phyloP scores from a whole-genome alignment of 257 asterid species.

The Scutellaria barbata region DNA sequence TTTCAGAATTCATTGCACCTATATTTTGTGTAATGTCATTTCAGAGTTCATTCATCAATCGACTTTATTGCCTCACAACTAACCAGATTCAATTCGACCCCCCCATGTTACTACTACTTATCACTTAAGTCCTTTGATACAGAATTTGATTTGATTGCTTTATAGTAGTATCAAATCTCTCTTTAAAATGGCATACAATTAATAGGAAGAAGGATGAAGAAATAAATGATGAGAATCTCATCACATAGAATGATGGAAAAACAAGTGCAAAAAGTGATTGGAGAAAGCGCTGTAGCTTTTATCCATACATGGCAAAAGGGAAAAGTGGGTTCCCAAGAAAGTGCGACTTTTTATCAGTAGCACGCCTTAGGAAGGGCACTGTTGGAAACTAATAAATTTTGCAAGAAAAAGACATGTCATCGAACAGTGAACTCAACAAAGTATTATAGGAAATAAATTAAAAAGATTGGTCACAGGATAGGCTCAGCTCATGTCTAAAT shows the following conservation, averaged over 20 bases:
- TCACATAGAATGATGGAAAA: not conserved
- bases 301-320: conserved; percentile 39
- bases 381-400: not conserved
- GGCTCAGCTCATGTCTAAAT: conserved; percentile 32
- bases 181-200: no score
- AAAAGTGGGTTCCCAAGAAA: conserved; percentile 36
- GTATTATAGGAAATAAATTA: conserved; percentile 19
- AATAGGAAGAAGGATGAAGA: not conserved
- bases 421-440: conserved; percentile 21
- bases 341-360: conserved; percentile 27
- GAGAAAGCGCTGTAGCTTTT: conserved; percentile 34
- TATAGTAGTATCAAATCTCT: no score
- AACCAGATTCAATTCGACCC: not conserved
- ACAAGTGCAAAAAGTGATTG: conserved; percentile 30
- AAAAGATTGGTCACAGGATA: conserved; percentile 38
- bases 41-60: conserved; percentile 12
- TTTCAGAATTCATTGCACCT: conserved; percentile 16
- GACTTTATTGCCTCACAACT: conserved; percentile 11
- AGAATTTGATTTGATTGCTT: no score
- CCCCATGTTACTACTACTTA: no score
- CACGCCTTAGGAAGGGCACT: conserved; percentile 44
- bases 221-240: conserved; percentile 9
- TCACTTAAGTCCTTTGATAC: no score
- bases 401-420: conserved; percentile 40
- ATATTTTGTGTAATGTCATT: conserved; percentile 27